These are phyloP conservation scores for Boletales sp. DNA, from an alignment of 768 basidiomycete species.

Conservation along the genomic window DNA sequence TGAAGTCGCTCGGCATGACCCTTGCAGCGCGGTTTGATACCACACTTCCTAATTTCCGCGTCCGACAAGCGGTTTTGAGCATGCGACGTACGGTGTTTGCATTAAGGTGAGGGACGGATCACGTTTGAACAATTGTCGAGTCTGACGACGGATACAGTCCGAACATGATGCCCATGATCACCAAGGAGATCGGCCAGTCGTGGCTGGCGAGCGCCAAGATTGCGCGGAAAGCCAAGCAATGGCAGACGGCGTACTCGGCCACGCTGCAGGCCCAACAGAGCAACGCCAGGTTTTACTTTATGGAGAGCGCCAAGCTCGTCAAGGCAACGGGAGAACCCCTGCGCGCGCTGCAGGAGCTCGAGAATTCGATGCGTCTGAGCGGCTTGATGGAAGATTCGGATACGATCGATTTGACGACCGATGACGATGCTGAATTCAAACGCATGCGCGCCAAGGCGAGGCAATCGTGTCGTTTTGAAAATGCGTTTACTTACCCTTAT, in stretches of 20 bases:
- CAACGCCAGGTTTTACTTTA: conserved; percentile 70
- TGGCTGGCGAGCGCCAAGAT: conserved; percentile 97
- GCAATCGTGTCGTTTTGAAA: conserved; percentile 4
- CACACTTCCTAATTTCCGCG: conserved; percentile 84
- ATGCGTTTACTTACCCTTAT: not conserved
- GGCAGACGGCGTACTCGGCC: conserved; percentile 96
- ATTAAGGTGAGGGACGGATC: conserved; percentile 49
- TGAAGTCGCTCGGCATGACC: conserved; percentile 33
- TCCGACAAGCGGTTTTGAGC: conserved; percentile 83
- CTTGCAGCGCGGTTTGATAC: conserved; percentile 67
- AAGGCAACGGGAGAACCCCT: conserved; percentile 76
- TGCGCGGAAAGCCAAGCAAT: conserved; percentile 91
- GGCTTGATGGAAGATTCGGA: conserved; percentile 45
- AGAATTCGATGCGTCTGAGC: conserved; percentile 60
- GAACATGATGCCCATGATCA: conserved; percentile 36
- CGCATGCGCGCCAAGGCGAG: conserved; percentile 69
- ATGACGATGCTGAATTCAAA: conserved; percentile 47
- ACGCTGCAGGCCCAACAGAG: conserved; percentile 83
- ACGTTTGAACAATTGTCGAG: not conserved
- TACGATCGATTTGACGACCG: conserved; percentile 52
- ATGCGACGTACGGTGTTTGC: conserved; percentile 84
- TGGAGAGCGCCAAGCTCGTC: conserved; percentile 87
- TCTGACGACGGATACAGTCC: conserved; percentile 13
- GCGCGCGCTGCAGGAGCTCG: conserved; percentile 83
- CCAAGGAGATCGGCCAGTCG: conserved; percentile 67